Base-by-base conservation (phyloP, 768 basidiomycete genomes). In the Boletus eberwhitei region DNA sequence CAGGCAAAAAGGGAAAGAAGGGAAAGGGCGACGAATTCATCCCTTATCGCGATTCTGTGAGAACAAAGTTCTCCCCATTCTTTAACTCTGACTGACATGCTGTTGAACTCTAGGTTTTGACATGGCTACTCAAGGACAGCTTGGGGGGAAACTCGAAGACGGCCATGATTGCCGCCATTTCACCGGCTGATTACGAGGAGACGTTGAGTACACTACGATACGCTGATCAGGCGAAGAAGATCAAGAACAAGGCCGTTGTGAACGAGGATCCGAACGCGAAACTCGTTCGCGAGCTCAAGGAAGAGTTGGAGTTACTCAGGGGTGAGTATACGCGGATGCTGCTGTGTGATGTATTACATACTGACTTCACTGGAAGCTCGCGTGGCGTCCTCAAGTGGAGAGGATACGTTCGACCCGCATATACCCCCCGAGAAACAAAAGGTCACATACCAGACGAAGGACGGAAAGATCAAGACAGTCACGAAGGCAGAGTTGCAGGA, bases 231-330 rank as follows among this genome's bases (percentile, higher is more conserved):
- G 95, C 96, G 34, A 99, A 99, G 87, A 96, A 96, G 86, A 99
- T 99, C 75, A 98, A 95, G 86, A 99, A 98, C 74, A 96, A 98
- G 77, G 96, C 97, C 16, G 85, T 98, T 54, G 91, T 99, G 60
- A 99, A 99, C 74, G 97, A 99, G 76, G 97, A 99, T 81, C 97
- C 97, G 32, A 99, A 98, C 65, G 96, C 96, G 67, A 98, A 93
- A 77, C 88, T 99, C 53, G 95, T 99, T 53, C 87, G 95, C 45
- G 96, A 98, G 73, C 88, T 99, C 71, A 99, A 98, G 74, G 97
- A 98, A 76, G 97, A 99, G 74, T 77, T 99, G 41, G 92, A 96
- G 69, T 78, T 90, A 75, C 87, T 98, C 43, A 83, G 93, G 78
- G 87, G 87, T 86, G 72, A 66, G 76, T 58, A 45, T 22, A 21